Percentiles rank a stretch among this genome's conserved stretches.
phyloP scores from a whole-genome alignment of 1,284 basidiomycete species.

The Naganishia sp. region DNA sequence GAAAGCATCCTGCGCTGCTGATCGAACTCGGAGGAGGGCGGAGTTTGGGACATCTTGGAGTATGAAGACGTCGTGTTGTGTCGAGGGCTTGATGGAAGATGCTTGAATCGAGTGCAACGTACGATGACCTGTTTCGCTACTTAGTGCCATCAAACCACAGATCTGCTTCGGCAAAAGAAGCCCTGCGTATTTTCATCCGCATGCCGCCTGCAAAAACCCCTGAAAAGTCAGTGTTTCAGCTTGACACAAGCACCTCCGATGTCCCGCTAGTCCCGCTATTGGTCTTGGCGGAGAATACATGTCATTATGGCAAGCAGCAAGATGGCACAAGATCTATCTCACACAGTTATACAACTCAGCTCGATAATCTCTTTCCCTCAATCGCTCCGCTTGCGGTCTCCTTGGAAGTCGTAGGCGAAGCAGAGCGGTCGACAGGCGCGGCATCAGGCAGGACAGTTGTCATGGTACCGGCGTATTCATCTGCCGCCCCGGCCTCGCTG shows the following conservation, averaged over 20 bases:
- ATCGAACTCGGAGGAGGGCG: neutral
- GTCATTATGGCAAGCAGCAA: neutral
- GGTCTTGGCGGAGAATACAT: neutral
- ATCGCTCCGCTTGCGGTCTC: neutral
- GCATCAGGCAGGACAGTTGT: neutral
- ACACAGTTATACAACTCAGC: slow-evolving; percentile 9
- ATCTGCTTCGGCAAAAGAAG: neutral
- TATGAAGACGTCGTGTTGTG: neutral
- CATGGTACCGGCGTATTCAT: neutral
- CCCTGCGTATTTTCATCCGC: neutral
- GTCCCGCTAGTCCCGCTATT: too few relatives aligned
- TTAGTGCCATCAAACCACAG: too few relatives aligned
- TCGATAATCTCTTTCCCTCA: slow-evolving; percentile 10
- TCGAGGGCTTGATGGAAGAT: neutral
- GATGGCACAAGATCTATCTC: neutral
- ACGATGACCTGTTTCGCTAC: neutral
- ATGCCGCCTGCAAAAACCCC: too few relatives aligned
- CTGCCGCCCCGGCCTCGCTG: neutral
- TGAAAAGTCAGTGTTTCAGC: slow-evolving; percentile 1
- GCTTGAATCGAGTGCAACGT: neutral
- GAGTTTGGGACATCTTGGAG: neutral
- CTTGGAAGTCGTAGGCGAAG: slow-evolving; percentile 1
- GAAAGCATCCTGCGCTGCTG: neutral
- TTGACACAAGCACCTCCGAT: neutral
- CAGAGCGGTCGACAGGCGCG: neutral